Conservation (phyloP, 257 asterid genomes). For the Eucommia ulmoides region DNA sequence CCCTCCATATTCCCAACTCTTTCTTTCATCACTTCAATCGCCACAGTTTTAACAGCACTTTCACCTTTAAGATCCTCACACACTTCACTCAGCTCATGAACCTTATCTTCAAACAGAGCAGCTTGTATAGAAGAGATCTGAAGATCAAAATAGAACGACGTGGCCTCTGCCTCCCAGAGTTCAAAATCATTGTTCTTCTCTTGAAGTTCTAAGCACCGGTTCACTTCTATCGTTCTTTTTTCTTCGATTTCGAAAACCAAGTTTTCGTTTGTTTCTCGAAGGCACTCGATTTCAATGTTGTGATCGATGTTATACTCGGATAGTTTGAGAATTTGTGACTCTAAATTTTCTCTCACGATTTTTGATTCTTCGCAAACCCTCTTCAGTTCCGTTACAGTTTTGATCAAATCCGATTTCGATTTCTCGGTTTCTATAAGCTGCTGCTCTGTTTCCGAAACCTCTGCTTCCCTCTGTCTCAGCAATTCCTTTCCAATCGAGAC, state of each 20-base stretch:
- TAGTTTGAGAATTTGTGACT: constrained; percentile 29
- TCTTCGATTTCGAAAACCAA: constrained; percentile 56
- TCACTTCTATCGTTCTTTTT: constrained; percentile 37
- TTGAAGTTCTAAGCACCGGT: constrained; percentile 41
- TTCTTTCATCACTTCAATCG: constrained; percentile 55
- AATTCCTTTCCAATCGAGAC: constrained; percentile 22
- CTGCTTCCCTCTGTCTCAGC: constrained; percentile 30
- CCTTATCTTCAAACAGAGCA: constrained; percentile 54
- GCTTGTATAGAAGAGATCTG: constrained; percentile 64
- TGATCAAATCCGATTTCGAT: constrained; percentile 31
- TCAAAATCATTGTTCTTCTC: constrained; percentile 48
- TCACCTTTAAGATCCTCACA: constrained; percentile 39
- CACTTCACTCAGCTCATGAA: constrained; percentile 55
- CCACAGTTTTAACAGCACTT: constrained; percentile 32
- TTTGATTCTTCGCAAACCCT: constrained; percentile 31
- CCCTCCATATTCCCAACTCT: constrained; percentile 39
- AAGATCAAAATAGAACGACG: constrained; percentile 69
- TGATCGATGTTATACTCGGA: constrained; percentile 39
- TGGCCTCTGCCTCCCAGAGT: constrained; percentile 81
- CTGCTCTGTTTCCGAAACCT: constrained; percentile 40
- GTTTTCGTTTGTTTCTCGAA: constrained; percentile 30
- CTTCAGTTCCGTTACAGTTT: constrained; percentile 38
- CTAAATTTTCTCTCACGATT: constrained; percentile 28
- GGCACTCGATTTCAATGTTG: constrained; percentile 44
- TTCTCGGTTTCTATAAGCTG: constrained; percentile 48